Evolutionary conservation across 768 basidiomycete genomes (phyloP).

Genomic region (Agaricus blazei): DNA sequence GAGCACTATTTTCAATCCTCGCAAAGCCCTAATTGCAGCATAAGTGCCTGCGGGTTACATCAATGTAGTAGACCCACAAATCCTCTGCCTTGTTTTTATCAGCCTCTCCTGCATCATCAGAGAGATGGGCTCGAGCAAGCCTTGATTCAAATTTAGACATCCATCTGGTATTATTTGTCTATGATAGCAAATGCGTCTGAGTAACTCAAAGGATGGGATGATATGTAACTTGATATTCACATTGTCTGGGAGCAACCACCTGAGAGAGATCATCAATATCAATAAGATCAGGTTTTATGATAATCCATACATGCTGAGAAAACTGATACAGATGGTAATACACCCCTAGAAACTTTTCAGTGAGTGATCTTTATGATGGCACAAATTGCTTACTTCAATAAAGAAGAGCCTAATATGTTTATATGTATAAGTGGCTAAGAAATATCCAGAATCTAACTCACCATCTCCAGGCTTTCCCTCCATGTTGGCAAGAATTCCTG

Average conservation of each 20-base stretch:
- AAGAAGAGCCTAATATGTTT: constrained; percentile 49
- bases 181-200: neutral
- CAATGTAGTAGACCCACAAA: constrained; percentile 35
- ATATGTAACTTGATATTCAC: constrained; percentile 26
- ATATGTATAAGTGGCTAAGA: neutral
- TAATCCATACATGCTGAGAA: constrained; percentile 41
- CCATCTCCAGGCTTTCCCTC: constrained; percentile 71
- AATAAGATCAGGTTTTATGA: neutral
- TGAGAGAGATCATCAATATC: constrained; percentile 14
- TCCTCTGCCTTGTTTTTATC: constrained; percentile 50
- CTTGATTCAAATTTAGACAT: constrained; percentile 40
- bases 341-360: constrained; percentile 36
- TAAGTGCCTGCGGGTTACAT: neutral
- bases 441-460: constrained; percentile 16
- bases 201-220: neutral
- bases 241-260: constrained; percentile 55
- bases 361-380: no score
- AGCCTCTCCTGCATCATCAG: constrained; percentile 61
- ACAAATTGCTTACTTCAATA: constrained; percentile 42
- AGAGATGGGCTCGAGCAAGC: constrained; percentile 58
- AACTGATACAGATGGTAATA: constrained; percentile 52
- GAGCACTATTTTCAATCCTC: constrained; percentile 47
- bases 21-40: constrained; percentile 29
- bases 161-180: constrained; percentile 61
- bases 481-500: constrained; percentile 62